Evolutionary conservation across 257 asterid species (phyloP).

Genomic region (Galeopsis tetrahit): DNA sequence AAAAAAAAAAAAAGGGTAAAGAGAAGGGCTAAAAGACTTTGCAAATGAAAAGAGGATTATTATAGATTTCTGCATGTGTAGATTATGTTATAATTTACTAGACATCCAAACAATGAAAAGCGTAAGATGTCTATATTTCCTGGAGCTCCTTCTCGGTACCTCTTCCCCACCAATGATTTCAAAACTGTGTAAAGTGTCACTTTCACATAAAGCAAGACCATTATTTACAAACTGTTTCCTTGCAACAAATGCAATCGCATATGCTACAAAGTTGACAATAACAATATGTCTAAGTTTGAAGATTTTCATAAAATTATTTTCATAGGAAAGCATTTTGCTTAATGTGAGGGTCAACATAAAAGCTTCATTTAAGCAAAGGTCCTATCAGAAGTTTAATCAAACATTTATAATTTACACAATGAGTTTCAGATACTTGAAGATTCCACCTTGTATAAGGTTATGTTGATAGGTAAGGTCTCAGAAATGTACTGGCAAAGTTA

Average conservation of each 20-base stretch:
- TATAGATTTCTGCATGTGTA: no score
- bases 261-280: neutral
- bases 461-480: neutral
- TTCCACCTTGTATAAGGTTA: neutral
- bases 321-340: neutral
- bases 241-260: neutral
- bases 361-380: neutral
- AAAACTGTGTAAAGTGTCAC: neutral
- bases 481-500: neutral
- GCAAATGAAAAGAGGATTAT: no score
- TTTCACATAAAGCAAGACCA: neutral
- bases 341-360: conserved; percentile 11
- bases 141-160: no score
- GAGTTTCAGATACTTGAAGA: neutral
- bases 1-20: no score
- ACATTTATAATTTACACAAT: neutral
- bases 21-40: no score
- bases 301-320: neutral
- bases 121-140: no score
- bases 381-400: neutral
- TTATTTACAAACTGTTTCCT: neutral
- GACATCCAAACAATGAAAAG: no score
- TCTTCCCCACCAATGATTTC: no score
- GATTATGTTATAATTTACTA: no score
- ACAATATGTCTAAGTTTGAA: neutral